A percentile compares a stretch with the other conserved stretches of the same genome.
Evolutionary conservation across 805 yeast genomes (phyloP).

Genomic region (Starmera amethionina): DNA sequence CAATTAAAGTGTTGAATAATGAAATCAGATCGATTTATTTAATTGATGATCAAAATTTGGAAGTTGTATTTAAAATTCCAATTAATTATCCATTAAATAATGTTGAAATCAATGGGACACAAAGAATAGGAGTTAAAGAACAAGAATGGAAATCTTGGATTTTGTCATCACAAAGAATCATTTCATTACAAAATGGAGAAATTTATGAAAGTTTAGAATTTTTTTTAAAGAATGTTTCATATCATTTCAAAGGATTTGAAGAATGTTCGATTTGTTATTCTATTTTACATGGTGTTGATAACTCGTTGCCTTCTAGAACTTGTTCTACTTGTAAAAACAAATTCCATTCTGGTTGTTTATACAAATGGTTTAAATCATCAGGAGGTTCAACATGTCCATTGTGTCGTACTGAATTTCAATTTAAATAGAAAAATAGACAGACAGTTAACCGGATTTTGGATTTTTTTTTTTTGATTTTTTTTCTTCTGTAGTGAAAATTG

Average conservation of each 20-base stretch:
- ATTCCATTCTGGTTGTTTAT: constrained; percentile 92
- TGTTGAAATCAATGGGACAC: constrained; percentile 67
- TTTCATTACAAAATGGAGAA: constrained; percentile 66
- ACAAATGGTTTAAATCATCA: constrained; percentile 95
- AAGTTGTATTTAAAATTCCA: constrained; percentile 69
- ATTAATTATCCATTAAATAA: constrained; percentile 66
- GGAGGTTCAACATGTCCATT: constrained; percentile 91
- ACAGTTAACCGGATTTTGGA: no score
- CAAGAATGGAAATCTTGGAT: constrained; percentile 94
- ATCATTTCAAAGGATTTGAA: constrained; percentile 88
- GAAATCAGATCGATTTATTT: constrained; percentile 67
- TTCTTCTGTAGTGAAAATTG: no score
- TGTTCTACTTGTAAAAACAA: constrained; percentile 89
- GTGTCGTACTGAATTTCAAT: constrained; percentile 64
- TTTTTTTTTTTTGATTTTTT: no score
- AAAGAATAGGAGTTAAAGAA: constrained; percentile 82
- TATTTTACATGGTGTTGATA: constrained; percentile 65
- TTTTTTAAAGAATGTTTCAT: constrained; percentile 52
- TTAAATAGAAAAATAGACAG: constrained; percentile 19
- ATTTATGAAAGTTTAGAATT: constrained; percentile 31
- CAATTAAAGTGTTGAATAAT: constrained; percentile 49
- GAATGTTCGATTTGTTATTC: constrained; percentile 98
- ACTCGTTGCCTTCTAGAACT: constrained; percentile 78
- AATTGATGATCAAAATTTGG: constrained; percentile 83
- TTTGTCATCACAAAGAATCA: constrained; percentile 77